Evolutionary conservation across 176 grass and related monocot species (phyloP), one percentile per base, ranked within the genome.

Genomic region (Raddia guianensis): DNA sequence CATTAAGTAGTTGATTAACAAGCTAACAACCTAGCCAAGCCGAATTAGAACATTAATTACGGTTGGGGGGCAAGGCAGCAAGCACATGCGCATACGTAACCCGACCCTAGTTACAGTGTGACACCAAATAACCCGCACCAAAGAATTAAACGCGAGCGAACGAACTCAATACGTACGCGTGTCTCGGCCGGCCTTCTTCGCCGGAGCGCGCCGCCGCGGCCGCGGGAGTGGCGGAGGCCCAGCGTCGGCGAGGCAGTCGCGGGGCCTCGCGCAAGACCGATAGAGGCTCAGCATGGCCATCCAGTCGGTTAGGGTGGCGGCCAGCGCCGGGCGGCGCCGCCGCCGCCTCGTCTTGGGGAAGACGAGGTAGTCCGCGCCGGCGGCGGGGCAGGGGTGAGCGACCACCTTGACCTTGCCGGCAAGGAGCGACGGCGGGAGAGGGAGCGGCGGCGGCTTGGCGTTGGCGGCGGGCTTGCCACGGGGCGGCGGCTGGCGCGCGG

Each of bases 201-300:
- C 75, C 19, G 72, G 57, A 2, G 63, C 12, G 49, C 35, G 60
- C 16, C 18, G 78, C 49, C 61, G 69, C 16, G 32, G 78, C 49
- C 61, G 69, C 52, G 56, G 83, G 10, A 55, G 66, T 49, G 52
- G 79, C 45, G 63, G 80, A 57, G 56, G 74, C 2, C 44, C 56
- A 18, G 70, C 12, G 46, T 68, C 33, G 63, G 57, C 71, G 56
- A 91, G 75, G 85, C 75, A 83, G 80, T 87, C 85, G 57, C 56
- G 57, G 33, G 89, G 76, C 27, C 82, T 61, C 56, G 81, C 54
- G 85, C 89, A 91, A 0, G 89, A 91, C 8, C 85, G 64, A 72
- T 87, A 80, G 0, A 87, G 50, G 81, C 85, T 87, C 2, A 91
- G 85, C 66, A 87, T 76, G 49, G 89, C 85, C 71, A 91, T 75